A percentile compares a stretch with the other conserved stretches of the same genome.
phyloP scores from a whole-genome alignment of 2,329 filamentous ascomycete genomes.

The Nemania sp. region DNA sequence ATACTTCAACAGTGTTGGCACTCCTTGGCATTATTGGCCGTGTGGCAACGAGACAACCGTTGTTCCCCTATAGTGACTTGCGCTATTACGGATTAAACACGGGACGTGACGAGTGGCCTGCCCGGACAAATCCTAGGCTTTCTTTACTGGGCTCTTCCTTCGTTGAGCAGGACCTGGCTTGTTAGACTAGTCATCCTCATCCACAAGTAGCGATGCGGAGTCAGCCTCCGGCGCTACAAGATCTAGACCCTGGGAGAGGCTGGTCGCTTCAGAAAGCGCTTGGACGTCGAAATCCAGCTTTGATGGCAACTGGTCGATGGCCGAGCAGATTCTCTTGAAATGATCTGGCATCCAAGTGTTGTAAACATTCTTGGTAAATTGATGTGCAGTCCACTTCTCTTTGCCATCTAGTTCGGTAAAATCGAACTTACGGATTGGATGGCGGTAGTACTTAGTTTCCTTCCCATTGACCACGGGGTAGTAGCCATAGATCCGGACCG shows the following conservation, averaged over 20 bases:
- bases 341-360: constrained; percentile 52
- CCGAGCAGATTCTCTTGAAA: constrained; percentile 54
- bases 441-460: constrained; percentile 53
- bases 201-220: constrained; percentile 9
- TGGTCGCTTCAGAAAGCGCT: constrained; percentile 18
- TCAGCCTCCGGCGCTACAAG: background rate
- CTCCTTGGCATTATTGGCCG: too few species aligned
- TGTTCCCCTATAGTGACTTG: too few species aligned
- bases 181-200: constrained; percentile 8
- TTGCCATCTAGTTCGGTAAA: constrained; percentile 50
- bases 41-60: too few species aligned
- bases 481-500: constrained; percentile 56
- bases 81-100: too few species aligned
- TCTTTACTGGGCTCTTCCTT: too few species aligned
- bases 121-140: too few species aligned
- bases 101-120: too few species aligned
- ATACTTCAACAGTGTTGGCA: too few species aligned
- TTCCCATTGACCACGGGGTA: constrained; percentile 54
- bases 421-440: constrained; percentile 52
- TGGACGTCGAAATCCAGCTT: constrained; percentile 28
- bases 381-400: constrained; percentile 54
- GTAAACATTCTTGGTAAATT: constrained; percentile 54
- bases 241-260: constrained; percentile 14
- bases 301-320: constrained; percentile 50
- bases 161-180: background rate